phyloP scores from a whole-genome alignment of 257 asterid species.

The Nicotiana tabacum region DNA sequence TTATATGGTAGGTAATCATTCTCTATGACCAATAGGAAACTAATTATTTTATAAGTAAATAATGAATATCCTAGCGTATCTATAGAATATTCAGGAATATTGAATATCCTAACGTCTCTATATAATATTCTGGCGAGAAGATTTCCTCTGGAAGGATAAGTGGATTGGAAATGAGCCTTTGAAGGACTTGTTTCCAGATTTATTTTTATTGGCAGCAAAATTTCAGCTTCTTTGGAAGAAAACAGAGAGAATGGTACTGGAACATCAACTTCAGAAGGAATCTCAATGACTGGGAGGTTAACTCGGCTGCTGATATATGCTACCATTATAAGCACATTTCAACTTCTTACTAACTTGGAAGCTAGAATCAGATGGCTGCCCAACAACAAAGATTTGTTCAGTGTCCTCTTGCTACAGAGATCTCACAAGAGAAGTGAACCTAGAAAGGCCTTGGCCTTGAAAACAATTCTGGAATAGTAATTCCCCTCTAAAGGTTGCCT shows the following conservation, averaged over 20 bases:
- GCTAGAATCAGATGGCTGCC: neutral
- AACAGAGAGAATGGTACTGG: neutral
- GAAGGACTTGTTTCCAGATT: constrained; percentile 8
- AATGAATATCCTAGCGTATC: neutral
- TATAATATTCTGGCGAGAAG: neutral
- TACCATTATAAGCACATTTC: neutral
- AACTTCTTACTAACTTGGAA: neutral
- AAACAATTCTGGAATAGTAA: neutral
- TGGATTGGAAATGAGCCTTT: neutral
- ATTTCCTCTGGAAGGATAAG: neutral
- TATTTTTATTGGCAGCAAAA: neutral
- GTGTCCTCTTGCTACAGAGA: neutral
- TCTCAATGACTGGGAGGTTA: neutral
- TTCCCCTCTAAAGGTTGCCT: neutral
- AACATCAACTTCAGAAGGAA: constrained; percentile 7
- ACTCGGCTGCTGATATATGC: neutral
- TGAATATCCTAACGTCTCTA: neutral
- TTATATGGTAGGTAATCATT: neutral
- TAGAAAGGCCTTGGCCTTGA: neutral
- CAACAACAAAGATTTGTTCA: neutral
- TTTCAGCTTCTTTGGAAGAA: neutral
- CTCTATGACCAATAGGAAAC: neutral
- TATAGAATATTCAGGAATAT: neutral
- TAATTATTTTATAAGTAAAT: neutral
- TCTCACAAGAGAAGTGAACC: neutral